Conservation (phyloP, 495 filamentous ascomycete species). For the Hapsidospora chrysogenum region DNA sequence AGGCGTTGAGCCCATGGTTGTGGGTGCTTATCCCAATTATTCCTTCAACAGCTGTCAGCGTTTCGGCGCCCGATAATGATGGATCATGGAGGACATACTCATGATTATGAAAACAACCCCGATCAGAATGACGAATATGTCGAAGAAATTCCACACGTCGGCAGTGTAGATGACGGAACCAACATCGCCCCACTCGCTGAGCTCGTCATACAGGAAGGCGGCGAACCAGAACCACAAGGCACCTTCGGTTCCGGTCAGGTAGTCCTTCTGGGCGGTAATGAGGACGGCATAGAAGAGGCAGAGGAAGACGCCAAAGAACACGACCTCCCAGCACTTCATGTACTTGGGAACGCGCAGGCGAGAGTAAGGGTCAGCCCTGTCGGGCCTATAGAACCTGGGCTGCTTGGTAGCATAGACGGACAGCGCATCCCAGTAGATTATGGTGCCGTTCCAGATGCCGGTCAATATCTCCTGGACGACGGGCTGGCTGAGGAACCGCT, state of each 20-base stretch:
- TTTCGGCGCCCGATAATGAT: background rate
- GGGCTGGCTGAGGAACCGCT: conserved; percentile 74
- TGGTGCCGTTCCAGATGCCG: conserved; percentile 81
- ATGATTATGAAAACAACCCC: conserved; percentile 55
- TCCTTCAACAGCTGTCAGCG: conserved; percentile 24
- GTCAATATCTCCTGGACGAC: conserved; percentile 78
- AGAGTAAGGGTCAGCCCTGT: conserved; percentile 64
- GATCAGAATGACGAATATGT: conserved; percentile 72
- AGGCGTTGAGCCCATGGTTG: conserved; percentile 46
- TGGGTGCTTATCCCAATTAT: conserved; percentile 52
- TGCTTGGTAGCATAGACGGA: conserved; percentile 63
- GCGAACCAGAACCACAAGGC: conserved; percentile 54
- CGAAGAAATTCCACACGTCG: conserved; percentile 81
- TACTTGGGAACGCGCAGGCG: conserved; percentile 82
- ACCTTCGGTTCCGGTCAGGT: conserved; percentile 33
- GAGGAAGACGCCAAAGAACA: conserved; percentile 73
- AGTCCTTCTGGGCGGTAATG: conserved; percentile 33
- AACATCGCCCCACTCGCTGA: conserved; percentile 69
- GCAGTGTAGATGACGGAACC: conserved; percentile 71
- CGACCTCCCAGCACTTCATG: conserved; percentile 73
- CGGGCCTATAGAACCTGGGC: conserved; percentile 63
- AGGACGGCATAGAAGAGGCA: conserved; percentile 74
- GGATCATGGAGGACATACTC: conserved; percentile 34
- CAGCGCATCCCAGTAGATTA: conserved; percentile 80
- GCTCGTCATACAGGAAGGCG: conserved; percentile 76